phyloP scores from a whole-genome alignment of 202 grass and related monocot genomes.

The Bolboschoenoplectus hybrid region DNA sequence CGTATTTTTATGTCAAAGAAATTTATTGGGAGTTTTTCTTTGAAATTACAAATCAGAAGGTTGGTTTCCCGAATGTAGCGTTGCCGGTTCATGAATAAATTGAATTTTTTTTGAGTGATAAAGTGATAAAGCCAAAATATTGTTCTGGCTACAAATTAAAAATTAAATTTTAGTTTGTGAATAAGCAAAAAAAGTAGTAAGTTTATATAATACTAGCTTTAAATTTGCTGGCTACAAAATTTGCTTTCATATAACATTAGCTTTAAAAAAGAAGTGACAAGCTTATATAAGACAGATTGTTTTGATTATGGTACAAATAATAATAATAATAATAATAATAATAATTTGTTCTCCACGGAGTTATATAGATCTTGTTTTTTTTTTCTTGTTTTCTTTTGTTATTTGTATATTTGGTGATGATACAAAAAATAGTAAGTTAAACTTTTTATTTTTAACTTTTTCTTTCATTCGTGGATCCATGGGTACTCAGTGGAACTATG shows the following conservation, averaged over 20 bases:
- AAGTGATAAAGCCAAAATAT: neutral
- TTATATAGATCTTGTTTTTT: neutral
- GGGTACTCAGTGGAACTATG: no score
- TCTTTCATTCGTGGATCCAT: no score
- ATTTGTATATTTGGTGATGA: neutral
- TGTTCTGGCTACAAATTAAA: neutral
- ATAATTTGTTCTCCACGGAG: neutral
- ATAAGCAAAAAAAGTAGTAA: neutral
- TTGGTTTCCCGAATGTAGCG: neutral
- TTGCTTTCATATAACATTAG: neutral
- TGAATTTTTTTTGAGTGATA: neutral
- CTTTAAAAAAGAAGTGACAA: neutral
- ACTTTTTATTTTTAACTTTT: no score
- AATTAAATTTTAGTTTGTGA: conserved; percentile 7
- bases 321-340: neutral
- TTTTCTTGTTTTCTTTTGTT: neutral
- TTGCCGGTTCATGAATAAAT: neutral
- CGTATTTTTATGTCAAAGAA: neutral
- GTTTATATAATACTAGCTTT: neutral
- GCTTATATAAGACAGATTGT: neutral
- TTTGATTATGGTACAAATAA: neutral
- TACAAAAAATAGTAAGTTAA: no score
- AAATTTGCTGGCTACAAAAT: neutral
- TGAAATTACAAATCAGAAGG: neutral
- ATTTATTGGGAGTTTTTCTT: neutral